Conservation (phyloP, 192 early-diverging fungal species). For the Thoreauomyces humboldtii region DNA sequence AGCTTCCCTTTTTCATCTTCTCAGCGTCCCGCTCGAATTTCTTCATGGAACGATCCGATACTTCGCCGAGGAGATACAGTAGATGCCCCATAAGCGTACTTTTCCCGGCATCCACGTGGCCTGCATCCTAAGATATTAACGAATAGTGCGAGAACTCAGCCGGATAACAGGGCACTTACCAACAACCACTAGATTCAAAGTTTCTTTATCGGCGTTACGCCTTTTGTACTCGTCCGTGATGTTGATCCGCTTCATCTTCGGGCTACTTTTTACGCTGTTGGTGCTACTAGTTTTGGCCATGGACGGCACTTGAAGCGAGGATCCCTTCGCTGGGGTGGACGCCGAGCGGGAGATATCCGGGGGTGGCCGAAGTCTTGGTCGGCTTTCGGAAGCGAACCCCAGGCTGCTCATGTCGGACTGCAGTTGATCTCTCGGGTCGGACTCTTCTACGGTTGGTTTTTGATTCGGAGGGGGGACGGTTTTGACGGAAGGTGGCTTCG, state of each 20-base stretch:
- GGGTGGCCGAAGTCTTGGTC: background rate
- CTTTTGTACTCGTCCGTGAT: constrained; percentile 69
- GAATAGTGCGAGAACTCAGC: too few relatives aligned
- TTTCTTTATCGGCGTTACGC: constrained; percentile 62
- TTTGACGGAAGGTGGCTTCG: background rate
- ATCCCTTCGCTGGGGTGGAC: background rate
- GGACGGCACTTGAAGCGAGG: constrained; percentile 13
- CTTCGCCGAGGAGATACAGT: constrained; percentile 83
- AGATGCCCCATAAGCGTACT: constrained; percentile 96
- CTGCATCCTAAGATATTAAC: constrained; percentile 32
- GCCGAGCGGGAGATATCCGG: background rate
- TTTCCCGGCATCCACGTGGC: constrained; percentile 98
- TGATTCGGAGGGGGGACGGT: background rate
- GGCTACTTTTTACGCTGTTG: constrained; percentile 19
- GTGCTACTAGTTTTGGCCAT: constrained; percentile 24
- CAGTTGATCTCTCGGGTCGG: constrained; percentile 5
- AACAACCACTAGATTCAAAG: constrained; percentile 83
- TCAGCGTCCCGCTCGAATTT: constrained; percentile 89
- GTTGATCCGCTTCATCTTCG: constrained; percentile 59
- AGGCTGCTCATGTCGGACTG: constrained; percentile 14
- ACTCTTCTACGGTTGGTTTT: background rate
- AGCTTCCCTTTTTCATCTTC: constrained; percentile 91
- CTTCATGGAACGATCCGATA: constrained; percentile 79
- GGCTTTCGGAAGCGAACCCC: background rate
- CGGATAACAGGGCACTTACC: too few relatives aligned